phyloP scores from a whole-genome alignment of 768 basidiomycete species.

The Termitomyces bulborhizus region DNA sequence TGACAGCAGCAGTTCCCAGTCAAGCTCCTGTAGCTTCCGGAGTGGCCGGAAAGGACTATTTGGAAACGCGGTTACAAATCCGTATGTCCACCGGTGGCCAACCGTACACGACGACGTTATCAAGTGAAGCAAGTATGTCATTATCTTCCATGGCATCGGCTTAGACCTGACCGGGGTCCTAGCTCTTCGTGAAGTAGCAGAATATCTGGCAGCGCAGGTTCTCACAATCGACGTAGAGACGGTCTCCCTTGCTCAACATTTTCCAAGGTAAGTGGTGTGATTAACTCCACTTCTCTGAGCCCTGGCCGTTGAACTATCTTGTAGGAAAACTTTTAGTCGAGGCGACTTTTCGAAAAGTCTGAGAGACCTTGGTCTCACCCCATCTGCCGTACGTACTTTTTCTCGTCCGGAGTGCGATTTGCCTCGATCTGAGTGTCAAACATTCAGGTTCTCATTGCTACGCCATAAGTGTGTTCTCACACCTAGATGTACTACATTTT shows the following conservation, averaged over 20 bases:
- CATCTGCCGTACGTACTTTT: slow-evolving; percentile 66
- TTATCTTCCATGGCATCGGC: neutral
- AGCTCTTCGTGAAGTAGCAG: slow-evolving; percentile 85
- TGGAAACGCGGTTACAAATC: slow-evolving; percentile 87
- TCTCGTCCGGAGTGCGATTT: neutral
- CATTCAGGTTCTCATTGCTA: slow-evolving; percentile 50
- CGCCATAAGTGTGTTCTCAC: slow-evolving; percentile 19
- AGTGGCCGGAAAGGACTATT: slow-evolving; percentile 68
- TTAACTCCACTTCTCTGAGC: neutral
- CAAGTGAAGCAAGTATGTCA: slow-evolving; percentile 71
- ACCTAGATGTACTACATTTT: slow-evolving; percentile 1
- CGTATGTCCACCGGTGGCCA: slow-evolving; percentile 75
- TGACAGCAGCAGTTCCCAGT: slow-evolving; percentile 18
- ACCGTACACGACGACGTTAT: slow-evolving; percentile 73
- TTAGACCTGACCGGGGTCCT: slow-evolving; percentile 1
- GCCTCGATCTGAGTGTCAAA: neutral
- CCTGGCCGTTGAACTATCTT: neutral
- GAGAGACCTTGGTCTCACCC: slow-evolving; percentile 82
- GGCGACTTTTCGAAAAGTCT: slow-evolving; percentile 77
- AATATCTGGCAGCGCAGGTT: slow-evolving; percentile 76
- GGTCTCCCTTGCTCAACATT: slow-evolving; percentile 71
- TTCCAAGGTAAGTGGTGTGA: slow-evolving; percentile 58
- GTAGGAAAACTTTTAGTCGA: slow-evolving; percentile 70
- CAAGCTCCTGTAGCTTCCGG: slow-evolving; percentile 31
- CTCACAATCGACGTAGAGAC: slow-evolving; percentile 69